These are phyloP conservation scores for Chlorella sorokiniana DNA, from an alignment of 139 green algal genomes.

Conservation along the genomic window DNA sequence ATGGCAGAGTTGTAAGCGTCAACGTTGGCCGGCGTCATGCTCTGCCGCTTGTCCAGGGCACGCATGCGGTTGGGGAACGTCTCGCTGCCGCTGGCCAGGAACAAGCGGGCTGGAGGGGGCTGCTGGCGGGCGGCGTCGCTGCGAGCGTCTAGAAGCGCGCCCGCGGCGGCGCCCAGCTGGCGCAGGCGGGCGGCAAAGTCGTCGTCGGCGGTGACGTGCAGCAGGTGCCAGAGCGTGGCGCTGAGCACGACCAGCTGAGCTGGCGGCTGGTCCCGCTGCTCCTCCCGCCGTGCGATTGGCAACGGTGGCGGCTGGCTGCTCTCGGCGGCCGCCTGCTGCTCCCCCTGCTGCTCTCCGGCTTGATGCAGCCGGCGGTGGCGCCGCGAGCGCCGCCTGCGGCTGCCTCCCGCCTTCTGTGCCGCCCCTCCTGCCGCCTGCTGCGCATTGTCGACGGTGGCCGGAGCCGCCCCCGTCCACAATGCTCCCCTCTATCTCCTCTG, in stretches of 20 bases:
- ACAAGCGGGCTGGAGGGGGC: neutral
- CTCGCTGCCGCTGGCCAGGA: slow-evolving; percentile 11
- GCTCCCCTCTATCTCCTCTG: neutral
- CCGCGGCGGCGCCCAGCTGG: neutral
- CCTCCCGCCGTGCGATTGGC: neutral
- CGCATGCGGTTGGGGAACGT: slow-evolving; percentile 28
- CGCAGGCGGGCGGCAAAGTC: neutral
- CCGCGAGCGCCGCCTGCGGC: no score
- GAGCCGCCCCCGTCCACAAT: neutral
- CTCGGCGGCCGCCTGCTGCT: neutral
- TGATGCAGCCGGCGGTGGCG: no score
- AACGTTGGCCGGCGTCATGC: slow-evolving; percentile 24
- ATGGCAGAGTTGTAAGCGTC: slow-evolving; percentile 25
- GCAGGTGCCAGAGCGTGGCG: slow-evolving; percentile 33
- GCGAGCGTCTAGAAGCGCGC: neutral
- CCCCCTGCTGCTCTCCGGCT: neutral
- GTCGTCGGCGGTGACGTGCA: neutral
- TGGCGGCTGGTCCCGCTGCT: neutral
- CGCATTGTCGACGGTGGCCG: no score
- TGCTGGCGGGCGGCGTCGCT: neutral
- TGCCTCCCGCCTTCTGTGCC: no score
- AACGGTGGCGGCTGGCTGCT: neutral
- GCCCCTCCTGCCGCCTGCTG: no score
- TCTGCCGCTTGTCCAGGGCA: slow-evolving; percentile 10
- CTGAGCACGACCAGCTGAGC: neutral